Percentiles rank a stretch among this genome's conserved stretches.
Evolutionary conservation across 306 rosid genomes (phyloP).

Genomic region (Geum urbanum): DNA sequence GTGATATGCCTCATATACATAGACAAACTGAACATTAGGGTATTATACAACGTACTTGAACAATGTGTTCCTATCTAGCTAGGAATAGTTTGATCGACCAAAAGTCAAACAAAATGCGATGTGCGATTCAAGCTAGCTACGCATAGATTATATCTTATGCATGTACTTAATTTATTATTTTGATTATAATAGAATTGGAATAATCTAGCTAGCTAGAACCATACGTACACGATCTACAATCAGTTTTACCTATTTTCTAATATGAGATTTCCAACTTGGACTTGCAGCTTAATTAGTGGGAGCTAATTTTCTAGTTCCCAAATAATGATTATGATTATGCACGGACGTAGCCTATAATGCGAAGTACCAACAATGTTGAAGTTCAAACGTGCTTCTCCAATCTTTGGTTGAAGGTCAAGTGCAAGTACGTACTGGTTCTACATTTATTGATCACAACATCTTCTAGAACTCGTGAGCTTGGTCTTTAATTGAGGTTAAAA

Average conservation of each 20-base stretch:
- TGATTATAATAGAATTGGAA: not conserved
- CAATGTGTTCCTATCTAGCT: not conserved
- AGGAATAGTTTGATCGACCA: not conserved
- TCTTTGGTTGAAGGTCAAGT: slow-evolving; percentile 37
- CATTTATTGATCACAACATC: not conserved
- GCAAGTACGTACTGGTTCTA: not conserved
- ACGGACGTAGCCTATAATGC: not conserved
- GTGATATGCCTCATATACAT: too few relatives aligned
- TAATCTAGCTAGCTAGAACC: not conserved
- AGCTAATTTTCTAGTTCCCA: not conserved
- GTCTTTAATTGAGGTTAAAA: slow-evolving; percentile 42
- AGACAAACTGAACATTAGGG: not conserved
- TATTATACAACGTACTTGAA: not conserved
- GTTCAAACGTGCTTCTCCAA: slow-evolving; percentile 35
- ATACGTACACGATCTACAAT: not conserved
- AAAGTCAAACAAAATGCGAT: slow-evolving; percentile 18
- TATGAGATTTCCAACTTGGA: not conserved
- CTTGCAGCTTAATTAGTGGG: not conserved
- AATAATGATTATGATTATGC: not conserved
- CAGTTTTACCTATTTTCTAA: not conserved
- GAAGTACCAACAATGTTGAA: slow-evolving; percentile 22
- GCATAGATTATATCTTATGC: not conserved
- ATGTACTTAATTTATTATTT: not conserved
- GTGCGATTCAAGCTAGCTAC: slow-evolving; percentile 3
- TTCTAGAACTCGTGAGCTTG: slow-evolving; percentile 23